Evolutionary conservation across 345 rosid genomes (phyloP).

Genomic region (Salix arbutifolia): DNA sequence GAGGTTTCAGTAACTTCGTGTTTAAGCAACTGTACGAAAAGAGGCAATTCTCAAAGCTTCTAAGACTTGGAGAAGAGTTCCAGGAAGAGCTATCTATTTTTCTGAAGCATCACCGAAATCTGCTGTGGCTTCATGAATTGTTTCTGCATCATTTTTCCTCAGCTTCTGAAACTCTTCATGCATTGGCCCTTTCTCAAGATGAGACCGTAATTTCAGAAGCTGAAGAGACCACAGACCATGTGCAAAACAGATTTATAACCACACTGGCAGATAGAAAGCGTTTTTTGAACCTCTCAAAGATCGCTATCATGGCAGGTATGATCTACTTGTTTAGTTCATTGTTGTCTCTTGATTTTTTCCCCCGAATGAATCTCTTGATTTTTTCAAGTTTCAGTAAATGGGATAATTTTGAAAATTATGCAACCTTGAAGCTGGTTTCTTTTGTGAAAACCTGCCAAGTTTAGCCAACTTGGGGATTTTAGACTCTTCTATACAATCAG

Average conservation of each 20-base stretch:
- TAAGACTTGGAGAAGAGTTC: slow-evolving; percentile 94
- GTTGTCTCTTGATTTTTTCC: no score
- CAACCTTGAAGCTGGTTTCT: not conserved
- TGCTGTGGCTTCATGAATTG: slow-evolving; percentile 83
- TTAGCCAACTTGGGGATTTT: not conserved
- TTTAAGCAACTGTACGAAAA: slow-evolving; percentile 61
- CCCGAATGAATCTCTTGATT: not conserved
- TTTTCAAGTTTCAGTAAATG: not conserved
- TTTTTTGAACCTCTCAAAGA: slow-evolving; percentile 76
- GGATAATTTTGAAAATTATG: not conserved
- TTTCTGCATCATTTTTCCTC: slow-evolving; percentile 81
- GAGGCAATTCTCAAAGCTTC: slow-evolving; percentile 70
- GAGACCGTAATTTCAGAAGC: slow-evolving; percentile 32
- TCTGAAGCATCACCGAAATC: slow-evolving; percentile 57
- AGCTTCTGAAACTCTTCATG: slow-evolving; percentile 84
- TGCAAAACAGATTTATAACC: slow-evolving; percentile 28
- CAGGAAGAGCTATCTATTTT: slow-evolving; percentile 69
- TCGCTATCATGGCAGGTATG: slow-evolving; percentile 78
- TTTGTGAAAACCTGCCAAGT: not conserved
- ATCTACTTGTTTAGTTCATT: not conserved
- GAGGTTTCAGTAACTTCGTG: slow-evolving; percentile 91
- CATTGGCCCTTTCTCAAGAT: slow-evolving; percentile 67
- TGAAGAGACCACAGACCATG: slow-evolving; percentile 41
- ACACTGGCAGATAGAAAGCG: slow-evolving; percentile 68
- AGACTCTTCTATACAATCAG: not conserved